Conservation (phyloP, 1,284 basidiomycete species). For the Afroboletus lepidellus region DNA sequence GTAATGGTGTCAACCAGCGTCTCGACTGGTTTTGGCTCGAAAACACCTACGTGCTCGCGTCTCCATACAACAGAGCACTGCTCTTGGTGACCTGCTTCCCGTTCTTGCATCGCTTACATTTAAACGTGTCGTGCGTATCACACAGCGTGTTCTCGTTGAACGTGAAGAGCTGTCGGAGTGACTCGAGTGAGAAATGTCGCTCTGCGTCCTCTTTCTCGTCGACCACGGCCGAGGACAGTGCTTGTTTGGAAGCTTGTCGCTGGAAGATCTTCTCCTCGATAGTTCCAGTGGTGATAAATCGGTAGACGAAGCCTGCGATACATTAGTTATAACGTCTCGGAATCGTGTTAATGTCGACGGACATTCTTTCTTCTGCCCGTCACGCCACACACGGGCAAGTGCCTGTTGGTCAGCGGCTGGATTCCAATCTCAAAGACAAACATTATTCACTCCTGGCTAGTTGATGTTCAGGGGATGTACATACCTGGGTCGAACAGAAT, state of each 20-base stretch:
- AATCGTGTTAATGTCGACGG: conserved; percentile 26
- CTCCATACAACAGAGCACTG: conserved; percentile 89
- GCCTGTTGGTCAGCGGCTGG: conserved; percentile 99
- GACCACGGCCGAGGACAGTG: conserved; percentile 94
- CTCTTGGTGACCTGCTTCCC: conserved; percentile 86
- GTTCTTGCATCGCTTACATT: conserved; percentile 92
- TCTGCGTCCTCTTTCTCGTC: conserved; percentile 97
- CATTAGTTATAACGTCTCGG: conserved; percentile 1
- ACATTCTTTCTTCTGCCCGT: conserved; percentile 99
- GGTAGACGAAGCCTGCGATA: conserved; percentile 86
- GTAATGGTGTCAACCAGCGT: conserved; percentile 32
- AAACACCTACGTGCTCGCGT: conserved; percentile 88
- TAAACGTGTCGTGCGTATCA: conserved; percentile 97
- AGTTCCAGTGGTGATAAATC: conserved; percentile 96
- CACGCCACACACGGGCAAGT: conserved; percentile 97
- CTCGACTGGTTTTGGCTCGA: not conserved
- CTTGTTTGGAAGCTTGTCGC: conserved; percentile 93
- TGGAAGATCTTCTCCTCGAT: conserved; percentile 99
- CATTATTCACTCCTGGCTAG: not conserved
- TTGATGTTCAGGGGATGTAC: not conserved
- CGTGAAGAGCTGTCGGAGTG: conserved; percentile 87
- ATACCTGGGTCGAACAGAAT: conserved; percentile 94
- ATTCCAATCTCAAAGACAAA: conserved; percentile 81
- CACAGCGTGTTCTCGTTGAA: conserved; percentile 88
- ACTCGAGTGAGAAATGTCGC: conserved; percentile 91